These are phyloP conservation scores for Drechmeria coniospora DNA, from an alignment of 2,329 filamentous ascomycete species.

Conservation along the genomic window DNA sequence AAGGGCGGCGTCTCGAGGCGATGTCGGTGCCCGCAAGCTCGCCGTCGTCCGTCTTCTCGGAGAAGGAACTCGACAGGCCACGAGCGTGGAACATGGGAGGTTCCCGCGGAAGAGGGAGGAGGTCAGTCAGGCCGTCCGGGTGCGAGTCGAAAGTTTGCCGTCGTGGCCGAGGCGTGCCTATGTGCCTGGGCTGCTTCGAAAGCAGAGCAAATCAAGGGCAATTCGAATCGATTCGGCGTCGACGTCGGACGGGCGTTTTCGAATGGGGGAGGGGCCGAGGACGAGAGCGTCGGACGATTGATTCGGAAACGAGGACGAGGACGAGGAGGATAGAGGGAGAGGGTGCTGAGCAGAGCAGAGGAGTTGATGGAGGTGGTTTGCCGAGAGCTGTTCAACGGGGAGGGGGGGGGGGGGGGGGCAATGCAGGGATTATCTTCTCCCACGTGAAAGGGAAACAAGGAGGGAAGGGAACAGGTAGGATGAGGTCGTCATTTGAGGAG, in stretches of 20 bases:
- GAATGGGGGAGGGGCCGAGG: constrained; percentile 3
- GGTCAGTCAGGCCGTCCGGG: no score
- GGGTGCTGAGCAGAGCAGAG: not conserved
- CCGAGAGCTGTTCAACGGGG: not conserved
- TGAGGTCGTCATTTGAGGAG: constrained; percentile 3
- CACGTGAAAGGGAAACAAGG: constrained; percentile 1
- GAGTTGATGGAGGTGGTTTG: not conserved
- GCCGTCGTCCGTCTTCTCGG: constrained; percentile 8
- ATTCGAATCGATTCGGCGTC: no score
- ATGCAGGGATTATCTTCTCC: constrained; percentile 1
- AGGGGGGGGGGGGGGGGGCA: not conserved
- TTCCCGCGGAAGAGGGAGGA: constrained; percentile 8
- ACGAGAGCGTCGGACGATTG: constrained; percentile 3
- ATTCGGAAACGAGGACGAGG: constrained; percentile 2
- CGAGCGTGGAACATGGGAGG: no score
- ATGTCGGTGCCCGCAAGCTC: constrained; percentile 14
- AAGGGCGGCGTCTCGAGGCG: constrained; percentile 35
- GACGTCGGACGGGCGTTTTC: no score
- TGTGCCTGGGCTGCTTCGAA: no score
- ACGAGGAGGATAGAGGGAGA: not conserved
- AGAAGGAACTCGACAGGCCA: no score
- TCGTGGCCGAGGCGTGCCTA: no score
- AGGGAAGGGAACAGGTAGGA: constrained; percentile 4
- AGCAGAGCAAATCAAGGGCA: no score
- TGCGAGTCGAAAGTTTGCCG: no score